These are phyloP conservation scores for Leccinum pachyderme DNA, from an alignment of 1,284 basidiomycete species.

Conservation along the genomic window DNA sequence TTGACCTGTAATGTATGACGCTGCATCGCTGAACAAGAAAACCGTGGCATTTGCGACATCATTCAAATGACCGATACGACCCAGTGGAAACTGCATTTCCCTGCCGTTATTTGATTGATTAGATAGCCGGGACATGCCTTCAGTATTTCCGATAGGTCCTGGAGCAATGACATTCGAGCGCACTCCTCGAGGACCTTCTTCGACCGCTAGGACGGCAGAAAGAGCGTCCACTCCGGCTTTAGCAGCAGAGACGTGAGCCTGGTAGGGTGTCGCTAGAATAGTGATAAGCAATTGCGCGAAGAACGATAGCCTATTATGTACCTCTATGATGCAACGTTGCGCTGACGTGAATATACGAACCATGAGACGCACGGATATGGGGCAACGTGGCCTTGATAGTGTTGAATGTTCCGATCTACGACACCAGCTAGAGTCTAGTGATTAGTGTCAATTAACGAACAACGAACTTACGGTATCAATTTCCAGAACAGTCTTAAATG, in stretches of 20 bases:
- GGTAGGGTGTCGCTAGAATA: slow-evolving; percentile 73
- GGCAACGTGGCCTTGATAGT: slow-evolving; percentile 89
- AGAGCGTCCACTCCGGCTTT: slow-evolving; percentile 94
- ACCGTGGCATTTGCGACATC: slow-evolving; percentile 84
- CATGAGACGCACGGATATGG: slow-evolving; percentile 68
- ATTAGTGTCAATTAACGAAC: background rate
- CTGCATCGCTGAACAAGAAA: slow-evolving; percentile 89
- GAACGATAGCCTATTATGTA: slow-evolving; percentile 26
- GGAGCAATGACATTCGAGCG: slow-evolving; percentile 92
- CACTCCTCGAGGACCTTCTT: slow-evolving; percentile 93
- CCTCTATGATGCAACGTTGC: slow-evolving; percentile 90
- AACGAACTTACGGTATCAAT: slow-evolving; percentile 76
- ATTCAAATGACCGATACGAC: slow-evolving; percentile 62
- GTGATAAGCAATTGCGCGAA: slow-evolving; percentile 2
- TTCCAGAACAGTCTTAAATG: slow-evolving; percentile 77
- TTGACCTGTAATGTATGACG: slow-evolving; percentile 78
- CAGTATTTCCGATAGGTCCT: slow-evolving; percentile 82
- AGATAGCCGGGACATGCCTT: slow-evolving; percentile 68
- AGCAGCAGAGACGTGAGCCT: slow-evolving; percentile 92
- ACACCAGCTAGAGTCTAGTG: background rate
- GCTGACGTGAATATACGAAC: slow-evolving; percentile 89
- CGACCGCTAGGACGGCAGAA: slow-evolving; percentile 82
- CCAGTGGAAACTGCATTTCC: slow-evolving; percentile 47
- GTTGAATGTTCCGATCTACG: slow-evolving; percentile 86
- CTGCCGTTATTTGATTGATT: slow-evolving; percentile 16